Conservation (phyloP, 768 basidiomycete species). For the Dictyophora rubrovolvata region DNA sequence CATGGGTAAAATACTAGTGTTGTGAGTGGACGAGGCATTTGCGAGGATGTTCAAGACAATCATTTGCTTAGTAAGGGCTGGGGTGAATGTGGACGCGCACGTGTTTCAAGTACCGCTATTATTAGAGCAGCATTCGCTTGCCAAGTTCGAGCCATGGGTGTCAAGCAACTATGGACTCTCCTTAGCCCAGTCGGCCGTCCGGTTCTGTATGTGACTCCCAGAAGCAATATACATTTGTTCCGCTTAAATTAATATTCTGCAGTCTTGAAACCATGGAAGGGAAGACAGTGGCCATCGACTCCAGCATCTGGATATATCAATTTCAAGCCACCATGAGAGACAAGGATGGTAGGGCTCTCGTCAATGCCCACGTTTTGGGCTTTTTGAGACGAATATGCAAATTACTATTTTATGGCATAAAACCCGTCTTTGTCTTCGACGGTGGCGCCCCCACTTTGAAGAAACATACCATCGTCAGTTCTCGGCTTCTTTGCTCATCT, state of each 20-base stretch:
- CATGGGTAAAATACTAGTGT: too few relatives aligned
- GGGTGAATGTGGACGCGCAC: too few relatives aligned
- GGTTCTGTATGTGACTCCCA: slow-evolving; percentile 48
- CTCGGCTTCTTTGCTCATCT: background rate
- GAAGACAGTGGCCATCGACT: slow-evolving; percentile 95
- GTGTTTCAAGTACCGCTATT: too few relatives aligned
- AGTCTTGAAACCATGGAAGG: slow-evolving; percentile 93
- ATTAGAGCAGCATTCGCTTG: too few relatives aligned
- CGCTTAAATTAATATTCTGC: slow-evolving; percentile 3
- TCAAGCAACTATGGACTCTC: slow-evolving; percentile 91
- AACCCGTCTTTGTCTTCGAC: slow-evolving; percentile 98
- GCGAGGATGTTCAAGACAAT: too few relatives aligned
- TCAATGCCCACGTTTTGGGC: slow-evolving; percentile 91
- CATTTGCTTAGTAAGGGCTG: too few relatives aligned
- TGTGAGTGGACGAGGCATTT: too few relatives aligned
- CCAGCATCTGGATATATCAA: slow-evolving; percentile 99
- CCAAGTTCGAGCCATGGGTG: too few relatives aligned
- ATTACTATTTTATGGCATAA: slow-evolving; percentile 93
- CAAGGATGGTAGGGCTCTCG: slow-evolving; percentile 82
- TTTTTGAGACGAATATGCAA: slow-evolving; percentile 87
- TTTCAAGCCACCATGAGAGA: slow-evolving; percentile 99
- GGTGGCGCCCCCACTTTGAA: slow-evolving; percentile 92
- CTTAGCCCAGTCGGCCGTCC: slow-evolving; percentile 90
- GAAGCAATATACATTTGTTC: background rate
- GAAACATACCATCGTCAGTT: slow-evolving; percentile 72